Evolutionary conservation across 2,329 filamentous ascomycete species (phyloP), one percentile per base, ranked within the genome.

Genomic region (Nemania sp.): DNA sequence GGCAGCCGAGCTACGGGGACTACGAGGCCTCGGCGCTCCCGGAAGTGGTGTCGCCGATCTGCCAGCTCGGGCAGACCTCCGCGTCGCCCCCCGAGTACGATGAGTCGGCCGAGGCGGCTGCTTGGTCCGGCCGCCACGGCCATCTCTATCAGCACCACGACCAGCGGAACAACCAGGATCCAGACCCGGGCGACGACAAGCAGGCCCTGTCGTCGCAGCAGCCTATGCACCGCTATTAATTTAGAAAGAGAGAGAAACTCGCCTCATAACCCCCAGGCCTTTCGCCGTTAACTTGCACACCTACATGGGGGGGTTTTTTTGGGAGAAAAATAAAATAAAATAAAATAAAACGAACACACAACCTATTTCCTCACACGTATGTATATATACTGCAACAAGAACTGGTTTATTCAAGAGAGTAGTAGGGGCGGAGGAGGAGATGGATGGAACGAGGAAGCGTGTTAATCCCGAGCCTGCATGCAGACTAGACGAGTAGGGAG

Each of bases 221-320:
- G 25, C 56, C 60, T 18, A 58, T 67, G 50, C 20, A 60, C n/a
- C 64, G 68, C 17, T 69, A 69, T 48, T 69, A 46, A n/a, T n/a
- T n/a, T n/a, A n/a, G n/a, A n/a, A 55, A n/a, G 37, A 37, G 37
- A 48, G 46, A 15, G 13, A 25, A 29, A 29, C 25, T 29, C 25
- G 7, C 7, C 25, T 29, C 25, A 7, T 29, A 29, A 4, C 7
- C 7, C 25, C 25, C 3, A 29, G n/a, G n/a, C n/a, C n/a, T n/a
- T n/a, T 29, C 25, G 25, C 25, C 25, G 25, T n/a, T n/a, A n/a
- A n/a, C n/a, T n/a, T n/a, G n/a, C n/a, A n/a, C n/a, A n/a, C n/a
- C n/a, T n/a, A n/a, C n/a, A n/a, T n/a, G n/a, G n/a, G n/a, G n/a
- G n/a, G n/a, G n/a, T n/a, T n/a, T 29, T 29, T 29, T 29, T 7